Percentiles rank a stretch among this genome's conserved stretches.
Conservation (phyloP, 352 stramenopile genomes). For the Globisporangium camurandrum region DNA sequence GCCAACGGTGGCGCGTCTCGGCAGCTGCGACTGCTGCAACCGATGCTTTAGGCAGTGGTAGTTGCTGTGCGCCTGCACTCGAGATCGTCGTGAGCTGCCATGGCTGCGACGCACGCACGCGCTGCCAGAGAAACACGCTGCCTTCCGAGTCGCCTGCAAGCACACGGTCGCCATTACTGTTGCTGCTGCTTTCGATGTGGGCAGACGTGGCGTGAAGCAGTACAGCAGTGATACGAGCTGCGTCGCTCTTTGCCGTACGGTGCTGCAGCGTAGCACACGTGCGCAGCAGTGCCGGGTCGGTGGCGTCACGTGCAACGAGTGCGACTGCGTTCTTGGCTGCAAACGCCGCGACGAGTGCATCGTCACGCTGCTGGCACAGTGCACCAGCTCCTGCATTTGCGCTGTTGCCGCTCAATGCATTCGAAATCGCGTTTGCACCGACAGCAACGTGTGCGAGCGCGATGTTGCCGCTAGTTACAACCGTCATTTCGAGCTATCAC, state of each 20-base stretch:
- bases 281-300: constrained; percentile 11
- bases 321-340: constrained; percentile 41
- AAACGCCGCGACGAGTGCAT: constrained; percentile 20
- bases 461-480: not conserved
- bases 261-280: constrained; percentile 44
- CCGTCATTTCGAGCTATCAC: too few species aligned
- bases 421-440: constrained; percentile 44
- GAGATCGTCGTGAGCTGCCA: constrained; percentile 21
- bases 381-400: not conserved
- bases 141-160: constrained; percentile 59
- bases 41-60: constrained; percentile 22
- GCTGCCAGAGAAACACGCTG: constrained; percentile 49
- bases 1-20: constrained; percentile 20
- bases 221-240: constrained; percentile 41
- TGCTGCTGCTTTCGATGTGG: not conserved
- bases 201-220: constrained; percentile 14
- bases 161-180: constrained; percentile 14
- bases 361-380: not conserved
- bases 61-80: not conserved
- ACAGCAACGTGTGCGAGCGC: constrained; percentile 40
- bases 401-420: constrained; percentile 29
- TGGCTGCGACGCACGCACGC: not conserved
- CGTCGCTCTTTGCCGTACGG: constrained; percentile 13
- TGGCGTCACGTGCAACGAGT: constrained; percentile 17
- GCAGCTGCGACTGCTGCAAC: constrained; percentile 29